phyloP scores from a whole-genome alignment of 202 grass and related monocot species.

The Cymbopogon flexuosus region DNA sequence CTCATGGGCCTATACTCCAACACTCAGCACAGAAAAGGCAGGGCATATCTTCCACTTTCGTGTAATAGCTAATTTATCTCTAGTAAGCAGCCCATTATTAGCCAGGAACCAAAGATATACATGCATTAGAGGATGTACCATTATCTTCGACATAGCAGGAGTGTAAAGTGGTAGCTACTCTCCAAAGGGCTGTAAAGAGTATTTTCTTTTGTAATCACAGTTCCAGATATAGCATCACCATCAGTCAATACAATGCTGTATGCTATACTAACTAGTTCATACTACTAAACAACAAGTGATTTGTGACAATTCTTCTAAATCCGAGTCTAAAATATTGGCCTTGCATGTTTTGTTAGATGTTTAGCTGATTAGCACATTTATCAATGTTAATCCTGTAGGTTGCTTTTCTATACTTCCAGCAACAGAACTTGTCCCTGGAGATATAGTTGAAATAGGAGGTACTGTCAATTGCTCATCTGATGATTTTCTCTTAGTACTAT shows the following conservation, averaged over 20 bases:
- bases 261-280: background rate
- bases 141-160: background rate
- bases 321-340: background rate
- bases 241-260: background rate
- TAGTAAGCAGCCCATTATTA: background rate
- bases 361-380: slow-evolving; percentile 20
- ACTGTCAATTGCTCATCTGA: slow-evolving; percentile 22
- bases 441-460: slow-evolving; percentile 99
- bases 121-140: background rate
- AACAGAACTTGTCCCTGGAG: slow-evolving; percentile 95
- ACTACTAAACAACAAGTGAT: background rate
- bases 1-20: too few species aligned
- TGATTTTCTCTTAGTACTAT: slow-evolving; percentile 24
- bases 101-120: background rate
- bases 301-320: background rate
- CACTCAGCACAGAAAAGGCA: background rate
- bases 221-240: background rate
- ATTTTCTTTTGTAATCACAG: background rate
- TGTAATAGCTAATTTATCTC: background rate
- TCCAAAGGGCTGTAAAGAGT: background rate
- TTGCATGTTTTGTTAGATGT: slow-evolving; percentile 9
- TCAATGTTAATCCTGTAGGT: slow-evolving; percentile 55
- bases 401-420: slow-evolving; percentile 97
- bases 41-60: background rate
- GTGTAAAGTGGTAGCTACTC: background rate